A percentile compares a stretch with the other conserved stretches of the same genome.
Evolutionary conservation across 331 rosid genomes (phyloP).

Genomic region (Cydonia oblonga): DNA sequence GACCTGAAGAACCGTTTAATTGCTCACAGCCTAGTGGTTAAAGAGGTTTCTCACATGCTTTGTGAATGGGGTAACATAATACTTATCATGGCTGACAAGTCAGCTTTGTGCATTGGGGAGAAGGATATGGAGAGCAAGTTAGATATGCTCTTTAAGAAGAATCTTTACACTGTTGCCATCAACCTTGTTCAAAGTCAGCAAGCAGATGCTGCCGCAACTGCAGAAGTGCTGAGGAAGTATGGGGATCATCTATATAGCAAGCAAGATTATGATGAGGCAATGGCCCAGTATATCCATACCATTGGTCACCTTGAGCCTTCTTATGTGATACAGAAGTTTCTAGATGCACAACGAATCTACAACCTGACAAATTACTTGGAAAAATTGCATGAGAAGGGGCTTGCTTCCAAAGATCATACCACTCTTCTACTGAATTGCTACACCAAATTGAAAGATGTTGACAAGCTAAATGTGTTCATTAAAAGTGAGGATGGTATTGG

Average conservation of each 20-base stretch:
- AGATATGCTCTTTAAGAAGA: constrained; percentile 93
- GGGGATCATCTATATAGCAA: constrained; percentile 89
- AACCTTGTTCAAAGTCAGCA: constrained; percentile 96
- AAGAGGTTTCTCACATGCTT: constrained; percentile 89
- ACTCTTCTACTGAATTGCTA: constrained; percentile 79
- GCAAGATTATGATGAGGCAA: constrained; percentile 94
- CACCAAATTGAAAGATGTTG: constrained; percentile 94
- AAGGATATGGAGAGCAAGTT: constrained; percentile 99
- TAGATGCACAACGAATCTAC: constrained; percentile 95
- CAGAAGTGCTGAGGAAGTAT: constrained; percentile 88
- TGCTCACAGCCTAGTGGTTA: constrained; percentile 73
- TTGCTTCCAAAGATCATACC: constrained; percentile 95
- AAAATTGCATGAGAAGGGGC: constrained; percentile 90
- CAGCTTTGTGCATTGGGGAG: constrained; percentile 87
- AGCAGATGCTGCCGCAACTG: constrained; percentile 97
- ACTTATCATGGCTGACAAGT: constrained; percentile 76
- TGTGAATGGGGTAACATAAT: constrained; percentile 95
- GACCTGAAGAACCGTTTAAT: constrained; percentile 86
- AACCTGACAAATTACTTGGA: constrained; percentile 98
- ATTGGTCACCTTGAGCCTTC: constrained; percentile 99
- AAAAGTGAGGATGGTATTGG: constrained; percentile 76
- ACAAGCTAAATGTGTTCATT: constrained; percentile 70
- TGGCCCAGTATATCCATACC: constrained; percentile 85
- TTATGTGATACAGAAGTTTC: constrained; percentile 87
- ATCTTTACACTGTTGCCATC: constrained; percentile 79